These are phyloP conservation scores for Exophiala phaeomuriformis DNA, from an alignment of 2,329 filamentous ascomycete genomes.

Conservation along the genomic window DNA sequence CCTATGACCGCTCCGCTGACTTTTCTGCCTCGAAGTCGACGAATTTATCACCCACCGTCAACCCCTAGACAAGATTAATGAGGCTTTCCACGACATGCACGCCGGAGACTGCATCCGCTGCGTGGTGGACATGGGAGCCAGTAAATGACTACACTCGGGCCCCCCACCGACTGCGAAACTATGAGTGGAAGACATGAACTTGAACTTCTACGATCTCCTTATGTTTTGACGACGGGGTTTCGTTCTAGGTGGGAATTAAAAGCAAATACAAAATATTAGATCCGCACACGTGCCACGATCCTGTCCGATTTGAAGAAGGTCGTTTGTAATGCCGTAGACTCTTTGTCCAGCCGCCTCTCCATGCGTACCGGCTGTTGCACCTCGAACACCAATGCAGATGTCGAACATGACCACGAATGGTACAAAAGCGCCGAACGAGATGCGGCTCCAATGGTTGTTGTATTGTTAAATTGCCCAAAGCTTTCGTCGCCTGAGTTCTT, in stretches of 20 bases:
- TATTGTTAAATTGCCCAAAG: too few relatives aligned
- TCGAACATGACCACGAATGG: too few relatives aligned
- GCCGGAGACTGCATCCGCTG: conserved; percentile 93
- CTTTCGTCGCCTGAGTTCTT: too few relatives aligned
- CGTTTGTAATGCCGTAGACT: neutral
- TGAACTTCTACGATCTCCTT: neutral
- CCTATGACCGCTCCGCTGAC: neutral
- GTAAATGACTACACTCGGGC: conserved; percentile 27
- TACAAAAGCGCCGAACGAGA: too few relatives aligned
- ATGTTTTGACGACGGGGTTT: neutral
- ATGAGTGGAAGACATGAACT: neutral
- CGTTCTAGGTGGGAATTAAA: neutral
- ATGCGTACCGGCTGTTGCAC: neutral
- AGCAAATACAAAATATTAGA: neutral
- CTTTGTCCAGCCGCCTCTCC: too few relatives aligned
- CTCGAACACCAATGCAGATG: too few relatives aligned
- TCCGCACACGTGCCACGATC: neutral
- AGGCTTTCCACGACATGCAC: conserved; percentile 90
- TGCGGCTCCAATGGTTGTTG: too few relatives aligned
- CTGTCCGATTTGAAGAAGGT: neutral
- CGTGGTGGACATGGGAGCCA: conserved; percentile 60
- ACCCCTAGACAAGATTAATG: conserved; percentile 73
- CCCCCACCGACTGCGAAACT: neutral
- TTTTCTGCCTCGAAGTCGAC: conserved; percentile 41
- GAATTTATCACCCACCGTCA: conserved; percentile 99